Evolutionary conservation across 805 yeast genomes (phyloP).

Genomic region (Helenozyma baotianmanensis): DNA sequence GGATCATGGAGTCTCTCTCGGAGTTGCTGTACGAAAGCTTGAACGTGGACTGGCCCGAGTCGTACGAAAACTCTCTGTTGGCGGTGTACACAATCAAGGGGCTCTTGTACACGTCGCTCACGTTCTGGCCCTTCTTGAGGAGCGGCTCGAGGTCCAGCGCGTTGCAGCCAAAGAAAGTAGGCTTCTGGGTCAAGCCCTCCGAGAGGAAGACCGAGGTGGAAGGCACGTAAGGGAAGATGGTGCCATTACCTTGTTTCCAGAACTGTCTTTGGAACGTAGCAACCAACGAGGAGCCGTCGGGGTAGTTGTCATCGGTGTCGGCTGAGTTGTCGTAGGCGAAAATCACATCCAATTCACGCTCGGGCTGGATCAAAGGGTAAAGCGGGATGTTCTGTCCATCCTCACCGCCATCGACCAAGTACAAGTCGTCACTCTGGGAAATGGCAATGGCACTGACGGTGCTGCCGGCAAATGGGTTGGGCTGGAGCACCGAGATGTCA

Average conservation of each 20-base stretch:
- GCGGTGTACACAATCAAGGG: slow-evolving; percentile 23
- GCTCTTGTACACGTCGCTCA: slow-evolving; percentile 1
- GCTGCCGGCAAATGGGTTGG: slow-evolving; percentile 48
- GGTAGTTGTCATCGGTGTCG: slow-evolving; percentile 44
- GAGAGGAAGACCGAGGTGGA: slow-evolving; percentile 10
- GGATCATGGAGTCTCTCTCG: slow-evolving; percentile 19
- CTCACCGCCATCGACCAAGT: slow-evolving; percentile 44
- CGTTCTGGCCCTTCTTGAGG: slow-evolving; percentile 4
- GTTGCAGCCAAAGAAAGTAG: slow-evolving; percentile 22
- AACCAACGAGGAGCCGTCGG: slow-evolving; percentile 51
- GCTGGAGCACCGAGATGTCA: slow-evolving; percentile 54
- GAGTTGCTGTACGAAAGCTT: slow-evolving; percentile 15
- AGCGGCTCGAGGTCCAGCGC: slow-evolving; percentile 12
- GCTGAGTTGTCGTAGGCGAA: slow-evolving; percentile 45
- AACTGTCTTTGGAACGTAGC: slow-evolving; percentile 26
- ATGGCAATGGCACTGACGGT: slow-evolving; percentile 6
- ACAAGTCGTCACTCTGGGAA: slow-evolving; percentile 19
- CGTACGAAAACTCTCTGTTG: slow-evolving; percentile 21
- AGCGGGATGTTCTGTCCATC: slow-evolving; percentile 45
- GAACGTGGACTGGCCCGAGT: slow-evolving; percentile 21
- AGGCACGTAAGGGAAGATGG: slow-evolving; percentile 20
- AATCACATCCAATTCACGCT: slow-evolving; percentile 34
- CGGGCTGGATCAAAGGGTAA: slow-evolving; percentile 33
- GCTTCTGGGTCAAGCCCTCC: slow-evolving; percentile 12
- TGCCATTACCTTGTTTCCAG: slow-evolving; percentile 15